phyloP scores from a whole-genome alignment of 2,329 filamentous ascomycete species.

The Celoporthe dispersa region DNA sequence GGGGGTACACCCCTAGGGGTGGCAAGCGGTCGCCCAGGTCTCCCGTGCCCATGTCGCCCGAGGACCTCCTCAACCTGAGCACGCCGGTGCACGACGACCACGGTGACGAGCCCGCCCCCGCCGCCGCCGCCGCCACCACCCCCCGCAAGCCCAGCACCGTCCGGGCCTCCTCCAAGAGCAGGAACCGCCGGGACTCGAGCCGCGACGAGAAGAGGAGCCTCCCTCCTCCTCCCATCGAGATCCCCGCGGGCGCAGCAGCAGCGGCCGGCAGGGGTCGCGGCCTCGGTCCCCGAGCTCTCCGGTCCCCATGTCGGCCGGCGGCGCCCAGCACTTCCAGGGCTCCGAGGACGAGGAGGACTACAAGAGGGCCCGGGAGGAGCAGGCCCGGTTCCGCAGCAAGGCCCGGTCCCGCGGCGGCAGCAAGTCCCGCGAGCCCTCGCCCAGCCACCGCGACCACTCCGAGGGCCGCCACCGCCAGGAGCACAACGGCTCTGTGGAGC shows the following conservation, averaged over 20 bases:
- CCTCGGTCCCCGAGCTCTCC: conserved; percentile 80
- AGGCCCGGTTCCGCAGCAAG: conserved; percentile 60
- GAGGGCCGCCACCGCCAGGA: conserved; percentile 36
- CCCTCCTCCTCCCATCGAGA: conserved; percentile 48
- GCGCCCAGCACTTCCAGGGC: conserved; percentile 52
- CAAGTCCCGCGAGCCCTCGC: conserved; percentile 33
- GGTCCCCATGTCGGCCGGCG: conserved; percentile 70
- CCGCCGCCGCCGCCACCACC: no score
- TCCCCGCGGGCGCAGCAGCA: conserved; percentile 67
- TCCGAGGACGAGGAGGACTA: conserved; percentile 71
- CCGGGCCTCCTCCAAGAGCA: conserved; percentile 38
- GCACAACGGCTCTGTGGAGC: conserved; percentile 38
- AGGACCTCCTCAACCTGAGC: conserved; percentile 72
- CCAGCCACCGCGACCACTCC: conserved; percentile 36
- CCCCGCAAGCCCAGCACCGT: conserved; percentile 47
- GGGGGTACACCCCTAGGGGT: conserved; percentile 68
- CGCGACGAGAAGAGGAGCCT: conserved; percentile 49
- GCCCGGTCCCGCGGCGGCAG: conserved; percentile 39
- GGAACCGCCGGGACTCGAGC: conserved; percentile 51
- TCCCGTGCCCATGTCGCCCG: conserved; percentile 91
- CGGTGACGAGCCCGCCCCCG: conserved; percentile 47
- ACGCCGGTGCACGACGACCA: conserved; percentile 44
- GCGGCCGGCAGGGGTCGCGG: conserved; percentile 60
- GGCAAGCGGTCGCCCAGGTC: conserved; percentile 89
- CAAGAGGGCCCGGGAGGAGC: conserved; percentile 55